Evolutionary conservation across 2,329 filamentous ascomycete genomes (phyloP), one percentile per base, ranked within the genome.

Genomic region (Colletotrichum sp.): DNA sequence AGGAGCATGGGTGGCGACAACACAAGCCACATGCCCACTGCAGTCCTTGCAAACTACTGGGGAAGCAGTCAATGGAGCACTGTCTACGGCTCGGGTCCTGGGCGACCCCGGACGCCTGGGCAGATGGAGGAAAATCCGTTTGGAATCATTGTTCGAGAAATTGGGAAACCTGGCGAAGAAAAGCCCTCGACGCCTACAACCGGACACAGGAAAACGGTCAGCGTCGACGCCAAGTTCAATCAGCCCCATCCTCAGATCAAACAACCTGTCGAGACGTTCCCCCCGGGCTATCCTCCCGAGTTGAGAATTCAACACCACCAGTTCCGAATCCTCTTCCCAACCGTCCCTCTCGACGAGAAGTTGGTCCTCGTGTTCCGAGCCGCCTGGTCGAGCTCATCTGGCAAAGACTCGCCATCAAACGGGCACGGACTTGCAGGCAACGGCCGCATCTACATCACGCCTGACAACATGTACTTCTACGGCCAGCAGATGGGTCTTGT

Each of bases 401-500:
- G 87, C 12, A 84, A 86, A 28, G 85, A 86, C 21, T 85, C 86
- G 9, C 83, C 85, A 5, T 84, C 82, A 70, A 85, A 86, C 18
- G 80, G 82, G 2, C 83, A 52, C 28, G 83, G 82, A 76, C 95
- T 99, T 79, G 85, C 88, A 26, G 90, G 90, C 21, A 90, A 90
- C 71, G 91, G 97, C 1, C 92, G 97, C 69, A 93, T 98, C 28
- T 99, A 98, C 83, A 93, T 98, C 75, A 99, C 96, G 1, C 90
- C 93, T 0, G 93, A 94, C 77, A 94, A 96, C 78, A 93, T 99
- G 83, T 99, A 98, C 84, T 99, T 99, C 82, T 99, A 98, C 85
- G 98, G 96, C 80, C 94, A 99, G 81, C 95, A 98, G 82, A 93
- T 98, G 83, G 97, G 97, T 7, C 90, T 99, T 7, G 94, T 99